These are phyloP conservation scores for Posidonia australis DNA, from an alignment of 106 monocot species.

Conservation along the genomic window DNA sequence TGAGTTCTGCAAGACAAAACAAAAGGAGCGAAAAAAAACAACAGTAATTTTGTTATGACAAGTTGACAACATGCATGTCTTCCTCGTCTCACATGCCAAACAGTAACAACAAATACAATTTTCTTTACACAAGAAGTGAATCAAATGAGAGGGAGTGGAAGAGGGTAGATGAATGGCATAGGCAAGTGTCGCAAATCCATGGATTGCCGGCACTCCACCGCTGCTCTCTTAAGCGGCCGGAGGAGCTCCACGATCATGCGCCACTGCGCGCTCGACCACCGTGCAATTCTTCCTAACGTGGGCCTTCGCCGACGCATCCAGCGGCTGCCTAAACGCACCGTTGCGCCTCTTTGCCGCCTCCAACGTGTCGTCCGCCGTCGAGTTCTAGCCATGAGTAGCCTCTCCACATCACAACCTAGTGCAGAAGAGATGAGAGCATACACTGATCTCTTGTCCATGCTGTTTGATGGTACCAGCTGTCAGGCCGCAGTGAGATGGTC, in stretches of 20 bases:
- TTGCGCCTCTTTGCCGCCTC: slow-evolving; percentile 10
- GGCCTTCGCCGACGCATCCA: slow-evolving; percentile 10
- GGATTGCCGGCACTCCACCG: slow-evolving; percentile 14
- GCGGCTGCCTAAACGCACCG: slow-evolving; percentile 20
- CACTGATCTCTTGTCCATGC: background rate
- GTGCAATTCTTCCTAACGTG: slow-evolving; percentile 16
- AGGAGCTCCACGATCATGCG: slow-evolving; percentile 26
- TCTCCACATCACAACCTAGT: no score
- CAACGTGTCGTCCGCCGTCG: background rate
- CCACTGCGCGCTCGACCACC: slow-evolving; percentile 31
- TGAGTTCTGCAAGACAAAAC: no score
- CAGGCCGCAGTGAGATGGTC: background rate
- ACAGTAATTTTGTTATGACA: no score
- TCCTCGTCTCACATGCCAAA: no score
- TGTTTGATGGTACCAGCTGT: no score
- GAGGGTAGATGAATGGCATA: slow-evolving; percentile 16
- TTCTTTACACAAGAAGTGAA: no score
- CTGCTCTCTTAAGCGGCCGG: no score
- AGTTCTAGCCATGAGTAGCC: no score
- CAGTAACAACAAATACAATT: no score
- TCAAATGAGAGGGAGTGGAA: slow-evolving; percentile 22
- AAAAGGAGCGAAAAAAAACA: no score
- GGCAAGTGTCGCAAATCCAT: background rate
- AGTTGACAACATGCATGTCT: no score
- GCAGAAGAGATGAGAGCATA: background rate